Conservation (phyloP, 2,329 filamentous ascomycete genomes). For the Blastomyces silverae region DNA sequence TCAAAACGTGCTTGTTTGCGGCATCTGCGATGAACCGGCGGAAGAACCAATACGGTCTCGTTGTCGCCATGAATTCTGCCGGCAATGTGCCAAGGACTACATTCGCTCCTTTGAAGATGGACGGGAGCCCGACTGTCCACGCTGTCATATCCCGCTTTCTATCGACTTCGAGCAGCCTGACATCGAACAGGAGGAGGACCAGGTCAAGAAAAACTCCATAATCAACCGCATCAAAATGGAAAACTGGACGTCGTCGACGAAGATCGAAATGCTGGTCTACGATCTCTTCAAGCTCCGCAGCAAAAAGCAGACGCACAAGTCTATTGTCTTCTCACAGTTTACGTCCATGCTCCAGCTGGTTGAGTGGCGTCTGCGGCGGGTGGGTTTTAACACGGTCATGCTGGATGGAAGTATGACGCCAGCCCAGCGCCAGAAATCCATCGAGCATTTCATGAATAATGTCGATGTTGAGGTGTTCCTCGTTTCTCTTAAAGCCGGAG, state of each 20-base stretch:
- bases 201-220: slow-evolving; percentile 91
- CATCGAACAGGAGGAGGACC: slow-evolving; percentile 80
- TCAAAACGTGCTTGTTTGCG: slow-evolving; percentile 84
- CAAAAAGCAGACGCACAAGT: slow-evolving; percentile 89
- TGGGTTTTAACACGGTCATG: slow-evolving; percentile 98
- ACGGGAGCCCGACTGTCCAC: slow-evolving; percentile 62
- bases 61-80: slow-evolving; percentile 90
- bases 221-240: slow-evolving; percentile 99
- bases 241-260: slow-evolving; percentile 95
- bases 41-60: slow-evolving; percentile 89
- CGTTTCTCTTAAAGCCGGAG: slow-evolving; percentile 91
- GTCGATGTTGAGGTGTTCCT: slow-evolving; percentile 91
- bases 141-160: slow-evolving; percentile 79
- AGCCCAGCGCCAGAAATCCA: slow-evolving; percentile 83
- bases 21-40: slow-evolving; percentile 92
- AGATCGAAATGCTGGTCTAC: slow-evolving; percentile 94
- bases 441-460: slow-evolving; percentile 95
- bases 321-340: slow-evolving; percentile 95
- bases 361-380: slow-evolving; percentile 90
- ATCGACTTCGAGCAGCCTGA: slow-evolving; percentile 95
- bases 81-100: slow-evolving; percentile 71
- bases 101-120: slow-evolving; percentile 65
- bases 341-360: slow-evolving; percentile 96
- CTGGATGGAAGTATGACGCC: slow-evolving; percentile 96
- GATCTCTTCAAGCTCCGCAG: slow-evolving; percentile 87